These are phyloP conservation scores for Colletotrichum lupini DNA, from an alignment of 2,329 filamentous ascomycete species.

Conservation along the genomic window DNA sequence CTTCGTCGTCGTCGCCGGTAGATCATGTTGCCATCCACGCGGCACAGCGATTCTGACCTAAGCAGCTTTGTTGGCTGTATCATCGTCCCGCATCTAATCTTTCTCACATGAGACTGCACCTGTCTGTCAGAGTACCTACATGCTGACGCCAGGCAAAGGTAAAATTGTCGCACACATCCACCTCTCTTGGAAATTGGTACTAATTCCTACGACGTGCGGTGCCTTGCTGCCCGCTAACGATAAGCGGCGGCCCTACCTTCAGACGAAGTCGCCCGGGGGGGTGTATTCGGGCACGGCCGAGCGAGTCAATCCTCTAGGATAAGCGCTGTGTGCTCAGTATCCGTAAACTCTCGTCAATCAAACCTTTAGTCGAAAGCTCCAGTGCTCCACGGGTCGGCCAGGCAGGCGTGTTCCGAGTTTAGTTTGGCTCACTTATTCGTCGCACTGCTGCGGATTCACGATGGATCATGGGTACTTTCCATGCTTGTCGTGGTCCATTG, in stretches of 20 bases:
- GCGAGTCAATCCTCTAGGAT: not conserved
- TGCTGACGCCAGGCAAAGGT: not conserved
- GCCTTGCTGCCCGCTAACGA: not conserved
- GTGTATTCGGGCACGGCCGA: not conserved
- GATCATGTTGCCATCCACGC: not conserved
- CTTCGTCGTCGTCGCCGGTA: not conserved
- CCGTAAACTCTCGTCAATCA: not conserved
- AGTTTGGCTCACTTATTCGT: not conserved
- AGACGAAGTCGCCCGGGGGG: not conserved
- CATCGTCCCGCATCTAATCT: slow-evolving; percentile 12
- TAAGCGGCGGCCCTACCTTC: not conserved
- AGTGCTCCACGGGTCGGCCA: not conserved
- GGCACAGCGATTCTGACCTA: not conserved
- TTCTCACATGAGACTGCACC: slow-evolving; percentile 2
- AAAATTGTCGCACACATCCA: not conserved
- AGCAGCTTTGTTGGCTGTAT: not conserved
- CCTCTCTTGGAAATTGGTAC: not conserved
- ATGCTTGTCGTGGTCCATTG: not conserved
- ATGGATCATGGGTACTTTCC: not conserved
- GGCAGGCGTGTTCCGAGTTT: not conserved
- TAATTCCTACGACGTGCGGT: not conserved
- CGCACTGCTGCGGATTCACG: not conserved
- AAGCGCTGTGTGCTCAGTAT: not conserved
- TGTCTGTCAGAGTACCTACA: not conserved
- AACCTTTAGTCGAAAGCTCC: not conserved